These are phyloP conservation scores for Pelargonium nanum DNA, from an alignment of 345 rosid species.

Conservation along the genomic window DNA sequence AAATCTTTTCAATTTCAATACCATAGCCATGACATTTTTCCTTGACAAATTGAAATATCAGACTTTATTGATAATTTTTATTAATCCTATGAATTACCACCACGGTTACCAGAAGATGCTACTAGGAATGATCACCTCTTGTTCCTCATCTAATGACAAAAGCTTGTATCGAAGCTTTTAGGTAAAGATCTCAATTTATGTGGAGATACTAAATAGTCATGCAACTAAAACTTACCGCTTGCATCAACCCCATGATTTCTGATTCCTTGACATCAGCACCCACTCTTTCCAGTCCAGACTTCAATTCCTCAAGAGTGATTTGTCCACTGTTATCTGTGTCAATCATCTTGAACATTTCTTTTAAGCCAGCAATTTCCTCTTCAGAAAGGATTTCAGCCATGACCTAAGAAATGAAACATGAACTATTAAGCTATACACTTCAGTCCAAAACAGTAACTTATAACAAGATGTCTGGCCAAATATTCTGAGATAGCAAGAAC, in stretches of 20 bases:
- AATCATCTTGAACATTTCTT: constrained; percentile 90
- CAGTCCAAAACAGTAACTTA: not conserved
- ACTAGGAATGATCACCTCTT: too few species aligned
- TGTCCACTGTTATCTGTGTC: constrained; percentile 80
- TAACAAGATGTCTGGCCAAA: not conserved
- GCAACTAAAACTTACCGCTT: constrained; percentile 49
- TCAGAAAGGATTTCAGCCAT: constrained; percentile 87
- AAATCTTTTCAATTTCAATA: too few species aligned
- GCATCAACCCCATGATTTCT: constrained; percentile 62
- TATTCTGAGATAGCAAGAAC: not conserved
- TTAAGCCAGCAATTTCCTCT: constrained; percentile 84
- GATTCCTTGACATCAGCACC: constrained; percentile 70
- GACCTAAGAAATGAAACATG: constrained; percentile 32
- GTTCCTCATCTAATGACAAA: too few species aligned
- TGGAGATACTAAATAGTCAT: not conserved
- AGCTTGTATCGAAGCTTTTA: too few species aligned
- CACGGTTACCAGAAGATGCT: too few species aligned
- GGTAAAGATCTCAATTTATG: not conserved
- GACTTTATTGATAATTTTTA: too few species aligned
- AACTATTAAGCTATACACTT: not conserved
- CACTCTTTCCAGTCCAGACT: constrained; percentile 63
- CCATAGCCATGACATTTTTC: too few species aligned
- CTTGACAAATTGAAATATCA: too few species aligned
- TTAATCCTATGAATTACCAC: too few species aligned
- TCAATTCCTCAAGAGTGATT: constrained; percentile 82